These are phyloP conservation scores for Nicotiana tomentosiformis DNA, from an alignment of 257 asterid species.

Conservation along the genomic window DNA sequence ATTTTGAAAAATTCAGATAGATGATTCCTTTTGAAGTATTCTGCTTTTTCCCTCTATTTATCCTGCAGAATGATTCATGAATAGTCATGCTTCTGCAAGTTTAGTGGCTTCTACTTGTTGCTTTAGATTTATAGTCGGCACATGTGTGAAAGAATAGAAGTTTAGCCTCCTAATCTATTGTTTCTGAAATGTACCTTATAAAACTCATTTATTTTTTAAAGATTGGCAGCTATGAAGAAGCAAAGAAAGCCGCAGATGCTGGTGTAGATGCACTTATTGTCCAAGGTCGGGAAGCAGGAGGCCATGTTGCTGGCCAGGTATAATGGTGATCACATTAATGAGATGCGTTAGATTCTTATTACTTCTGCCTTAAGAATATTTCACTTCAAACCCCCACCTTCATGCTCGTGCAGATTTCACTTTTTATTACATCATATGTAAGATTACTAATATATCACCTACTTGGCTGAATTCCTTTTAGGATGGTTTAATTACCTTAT, in stretches of 20 bases:
- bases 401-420: neutral
- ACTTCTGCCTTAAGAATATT: neutral
- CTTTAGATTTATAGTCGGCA: neutral
- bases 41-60: neutral
- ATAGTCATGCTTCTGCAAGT: neutral
- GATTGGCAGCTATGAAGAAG: constrained; percentile 87
- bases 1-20: neutral
- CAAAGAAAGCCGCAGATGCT: constrained; percentile 51
- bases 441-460: neutral
- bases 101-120: neutral
- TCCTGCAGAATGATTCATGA: neutral
- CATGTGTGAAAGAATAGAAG: neutral
- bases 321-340: neutral
- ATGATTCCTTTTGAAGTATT: neutral
- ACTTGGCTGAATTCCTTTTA: constrained; percentile 14
- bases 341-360: neutral
- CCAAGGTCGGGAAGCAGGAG: constrained; percentile 93
- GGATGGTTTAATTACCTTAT: constrained; percentile 58
- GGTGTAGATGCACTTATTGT: constrained; percentile 87
- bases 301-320: constrained; percentile 90
- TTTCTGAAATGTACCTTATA: neutral
- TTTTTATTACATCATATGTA: neutral
- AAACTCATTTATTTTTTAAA: neutral
- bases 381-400: neutral
- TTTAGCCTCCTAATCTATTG: neutral